Conservation (phyloP, 148 eudicot genomes). For the Chenopodium suecicum region DNA sequence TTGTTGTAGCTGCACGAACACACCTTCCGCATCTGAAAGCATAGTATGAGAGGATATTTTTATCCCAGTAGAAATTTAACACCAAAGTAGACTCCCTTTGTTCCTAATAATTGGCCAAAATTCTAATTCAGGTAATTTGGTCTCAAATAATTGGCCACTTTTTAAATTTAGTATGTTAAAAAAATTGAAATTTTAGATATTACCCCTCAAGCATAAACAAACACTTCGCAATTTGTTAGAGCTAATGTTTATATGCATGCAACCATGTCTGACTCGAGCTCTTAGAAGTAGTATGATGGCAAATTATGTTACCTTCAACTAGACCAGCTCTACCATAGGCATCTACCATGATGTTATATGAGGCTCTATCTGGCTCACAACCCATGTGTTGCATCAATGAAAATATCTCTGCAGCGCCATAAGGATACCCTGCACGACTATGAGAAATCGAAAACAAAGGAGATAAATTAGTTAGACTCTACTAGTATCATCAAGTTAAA, state of each 20-base stretch:
- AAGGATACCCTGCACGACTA: slow-evolving; percentile 83
- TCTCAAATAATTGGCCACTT: too few relatives aligned
- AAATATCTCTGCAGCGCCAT: slow-evolving; percentile 82
- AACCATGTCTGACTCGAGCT: background rate
- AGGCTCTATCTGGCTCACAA: slow-evolving; percentile 82
- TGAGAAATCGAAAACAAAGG: slow-evolving; percentile 18
- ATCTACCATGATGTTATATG: slow-evolving; percentile 86
- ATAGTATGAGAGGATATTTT: background rate
- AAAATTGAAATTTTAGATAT: too few relatives aligned
- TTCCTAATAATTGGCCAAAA: too few relatives aligned
- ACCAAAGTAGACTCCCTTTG: background rate
- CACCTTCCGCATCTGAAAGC: slow-evolving; percentile 66
- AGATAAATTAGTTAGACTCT: slow-evolving; percentile 4
- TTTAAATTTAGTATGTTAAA: too few relatives aligned
- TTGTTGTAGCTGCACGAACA: slow-evolving; percentile 62
- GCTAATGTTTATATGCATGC: background rate
- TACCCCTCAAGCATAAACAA: too few relatives aligned
- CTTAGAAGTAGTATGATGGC: background rate
- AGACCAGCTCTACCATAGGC: slow-evolving; percentile 91
- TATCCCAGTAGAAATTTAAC: background rate
- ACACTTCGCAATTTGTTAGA: background rate
- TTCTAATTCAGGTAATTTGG: too few relatives aligned
- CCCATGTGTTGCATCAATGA: slow-evolving; percentile 91
- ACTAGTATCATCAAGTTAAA: too few relatives aligned
- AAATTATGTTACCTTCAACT: slow-evolving; percentile 44